These are phyloP conservation scores for Penstemon barbatus DNA, from an alignment of 257 asterid genomes.

Conservation along the genomic window DNA sequence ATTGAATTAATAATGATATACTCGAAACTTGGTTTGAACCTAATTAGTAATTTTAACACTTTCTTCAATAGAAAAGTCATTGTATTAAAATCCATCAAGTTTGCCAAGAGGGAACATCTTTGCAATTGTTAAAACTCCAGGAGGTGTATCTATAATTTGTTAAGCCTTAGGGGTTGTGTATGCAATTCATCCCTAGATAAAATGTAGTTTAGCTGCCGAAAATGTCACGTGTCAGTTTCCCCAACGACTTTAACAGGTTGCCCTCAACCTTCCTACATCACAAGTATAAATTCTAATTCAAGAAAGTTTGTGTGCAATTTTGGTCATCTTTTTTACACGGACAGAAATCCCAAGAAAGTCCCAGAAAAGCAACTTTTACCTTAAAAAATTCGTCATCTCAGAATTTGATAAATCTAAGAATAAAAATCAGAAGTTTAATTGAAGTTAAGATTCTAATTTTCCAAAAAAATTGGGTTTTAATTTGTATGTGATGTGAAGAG, in stretches of 20 bases:
- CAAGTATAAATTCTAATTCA: constrained; percentile 26
- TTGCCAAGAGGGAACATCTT: too few relatives aligned
- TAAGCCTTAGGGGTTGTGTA: too few relatives aligned
- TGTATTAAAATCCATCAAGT: too few relatives aligned
- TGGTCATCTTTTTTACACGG: constrained; percentile 28
- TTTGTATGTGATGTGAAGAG: constrained; percentile 23
- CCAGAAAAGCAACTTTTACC: constrained; percentile 27
- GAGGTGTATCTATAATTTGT: too few relatives aligned
- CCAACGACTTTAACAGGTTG: constrained; percentile 29
- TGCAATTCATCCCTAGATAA: too few relatives aligned
- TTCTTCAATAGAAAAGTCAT: too few relatives aligned
- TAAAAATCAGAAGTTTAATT: background rate
- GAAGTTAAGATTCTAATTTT: background rate
- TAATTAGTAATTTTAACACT: too few relatives aligned
- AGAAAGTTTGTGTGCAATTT: constrained; percentile 23
- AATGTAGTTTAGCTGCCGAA: too few relatives aligned
- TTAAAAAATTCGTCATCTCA: constrained; percentile 1
- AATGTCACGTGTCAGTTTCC: constrained; percentile 32
- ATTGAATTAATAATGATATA: too few relatives aligned
- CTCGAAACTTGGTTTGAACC: too few relatives aligned
- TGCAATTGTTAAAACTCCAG: too few relatives aligned
- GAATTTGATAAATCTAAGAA: background rate
- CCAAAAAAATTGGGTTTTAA: background rate
- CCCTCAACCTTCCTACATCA: constrained; percentile 8
- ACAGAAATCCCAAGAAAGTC: constrained; percentile 34